Base-by-base conservation (phyloP, 805 yeast genomes). In the Kregervanrija pseudodelftensis region DNA sequence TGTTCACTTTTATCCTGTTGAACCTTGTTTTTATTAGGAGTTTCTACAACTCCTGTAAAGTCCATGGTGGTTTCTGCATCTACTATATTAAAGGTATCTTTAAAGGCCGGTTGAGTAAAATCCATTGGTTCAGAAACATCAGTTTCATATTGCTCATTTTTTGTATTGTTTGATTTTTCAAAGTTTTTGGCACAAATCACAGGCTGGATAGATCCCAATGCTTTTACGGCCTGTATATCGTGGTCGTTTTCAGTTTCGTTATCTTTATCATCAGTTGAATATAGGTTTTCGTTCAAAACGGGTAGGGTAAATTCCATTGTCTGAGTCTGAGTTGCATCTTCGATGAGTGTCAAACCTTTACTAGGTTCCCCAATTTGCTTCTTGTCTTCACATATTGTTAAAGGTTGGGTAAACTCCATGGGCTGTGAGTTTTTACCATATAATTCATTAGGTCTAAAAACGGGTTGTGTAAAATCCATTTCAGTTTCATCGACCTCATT, bases 111-210 rank as follows among this genome's bases (percentile, higher is more conserved):
- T 28, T 45, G 46, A 1, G 54, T 51, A 3, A 51, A 35, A 17
- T 56, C 58, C 57, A 55, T 53, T 4, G 53, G 43, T 10, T 39
- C 49, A 5, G 43, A 48, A 5, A 45, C 43, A 16, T 44, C 47
- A 7, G 28, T 22, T 22, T 22, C 28, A 22, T 22, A 22, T 22
- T 22, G 28, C 7, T 22, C 28, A 22, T 22, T 7, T 7, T 22
- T 7, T 22, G 28, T 2, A 22, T 22, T 22, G 7, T 22, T 4
- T 22, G 8, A 7, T 7, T 22, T 22, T 22, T 22, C 28, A 2
- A 22, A 22, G 7, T 22, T 22, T 22, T 22, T 22, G 28, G 28
- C 28, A 22, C 28, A 22, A 4, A 22, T 22, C 28, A 22, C 7
- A 8, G 28, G 28, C 7, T 22, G 28, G 28, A 22, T 22, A 22